These are phyloP conservation scores for Penicillium sclerotigenum DNA, from an alignment of 2,329 filamentous ascomycete genomes.

Conservation along the genomic window DNA sequence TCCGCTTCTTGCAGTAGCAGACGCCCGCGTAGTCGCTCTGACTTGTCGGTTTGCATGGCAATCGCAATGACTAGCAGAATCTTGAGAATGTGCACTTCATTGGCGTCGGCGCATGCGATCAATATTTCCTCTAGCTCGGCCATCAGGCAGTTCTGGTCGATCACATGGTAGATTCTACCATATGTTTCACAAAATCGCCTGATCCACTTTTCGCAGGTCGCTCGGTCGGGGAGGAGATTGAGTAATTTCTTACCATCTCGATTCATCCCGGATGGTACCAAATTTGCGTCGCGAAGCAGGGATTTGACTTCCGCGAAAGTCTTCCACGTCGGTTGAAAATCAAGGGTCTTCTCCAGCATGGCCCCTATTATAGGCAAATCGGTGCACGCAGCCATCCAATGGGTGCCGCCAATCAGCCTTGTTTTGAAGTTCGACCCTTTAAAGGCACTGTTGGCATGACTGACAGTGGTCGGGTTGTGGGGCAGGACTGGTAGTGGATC, in stretches of 20 bases:
- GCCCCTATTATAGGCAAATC: background rate
- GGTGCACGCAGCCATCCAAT: background rate
- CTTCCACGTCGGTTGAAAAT: background rate
- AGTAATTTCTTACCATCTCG: background rate
- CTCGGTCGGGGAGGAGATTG: background rate
- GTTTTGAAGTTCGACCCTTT: background rate
- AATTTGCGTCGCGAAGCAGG: background rate
- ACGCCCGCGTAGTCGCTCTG: background rate
- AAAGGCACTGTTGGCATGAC: background rate
- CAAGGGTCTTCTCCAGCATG: background rate
- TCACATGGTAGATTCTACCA: background rate
- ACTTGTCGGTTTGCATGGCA: background rate
- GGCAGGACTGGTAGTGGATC: background rate
- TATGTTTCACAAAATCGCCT: background rate
- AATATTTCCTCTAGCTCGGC: background rate
- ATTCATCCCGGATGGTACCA: background rate
- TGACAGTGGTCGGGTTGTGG: background rate
- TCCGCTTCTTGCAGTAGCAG: background rate
- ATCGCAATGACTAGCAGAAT: background rate
- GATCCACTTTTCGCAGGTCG: background rate
- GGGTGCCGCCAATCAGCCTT: background rate
- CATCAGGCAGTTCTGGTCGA: background rate
- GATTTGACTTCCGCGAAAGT: background rate
- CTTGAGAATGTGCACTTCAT: background rate
- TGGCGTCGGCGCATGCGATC: background rate